Percentiles rank a stretch among this genome's conserved stretches.
phyloP scores from a whole-genome alignment of 2,329 filamentous ascomycete species.

The Ophiostoma triangulosporum region DNA sequence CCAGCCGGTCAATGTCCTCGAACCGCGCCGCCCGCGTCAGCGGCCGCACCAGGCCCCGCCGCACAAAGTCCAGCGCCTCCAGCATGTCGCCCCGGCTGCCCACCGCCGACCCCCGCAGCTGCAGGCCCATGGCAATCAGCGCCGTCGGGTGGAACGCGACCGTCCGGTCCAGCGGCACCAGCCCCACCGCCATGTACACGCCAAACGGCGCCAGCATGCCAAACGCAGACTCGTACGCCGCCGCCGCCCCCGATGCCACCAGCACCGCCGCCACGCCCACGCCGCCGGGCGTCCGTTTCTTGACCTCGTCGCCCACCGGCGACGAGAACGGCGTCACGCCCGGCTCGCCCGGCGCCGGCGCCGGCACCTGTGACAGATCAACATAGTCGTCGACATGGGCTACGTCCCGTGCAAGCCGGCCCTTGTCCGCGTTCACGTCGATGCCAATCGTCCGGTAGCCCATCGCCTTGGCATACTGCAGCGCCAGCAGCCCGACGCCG shows the following conservation, averaged over 20 bases:
- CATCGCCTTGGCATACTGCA: slow-evolving; percentile 29
- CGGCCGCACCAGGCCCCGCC: slow-evolving; percentile 20
- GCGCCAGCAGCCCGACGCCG: slow-evolving; percentile 25
- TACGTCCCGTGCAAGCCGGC: slow-evolving; percentile 13
- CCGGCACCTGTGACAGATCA: slow-evolving; percentile 17
- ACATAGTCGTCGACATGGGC: slow-evolving; percentile 26
- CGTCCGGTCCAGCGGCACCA: slow-evolving; percentile 18
- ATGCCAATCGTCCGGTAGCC: slow-evolving; percentile 27
- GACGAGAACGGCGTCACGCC: slow-evolving; percentile 7
- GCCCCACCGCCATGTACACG: slow-evolving; percentile 26
- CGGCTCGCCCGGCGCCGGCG: neutral
- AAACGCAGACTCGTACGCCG: slow-evolving; percentile 23
- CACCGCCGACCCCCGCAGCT: slow-evolving; percentile 23
- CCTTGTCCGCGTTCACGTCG: slow-evolving; percentile 22
- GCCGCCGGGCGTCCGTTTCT: slow-evolving; percentile 15
- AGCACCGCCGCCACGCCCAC: slow-evolving; percentile 19
- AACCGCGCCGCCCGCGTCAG: slow-evolving; percentile 17
- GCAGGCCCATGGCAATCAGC: slow-evolving; percentile 23
- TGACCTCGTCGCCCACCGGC: slow-evolving; percentile 16
- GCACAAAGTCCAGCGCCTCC: slow-evolving; percentile 27
- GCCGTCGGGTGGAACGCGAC: slow-evolving; percentile 22
- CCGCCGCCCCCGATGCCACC: slow-evolving; percentile 19
- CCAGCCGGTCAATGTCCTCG: slow-evolving; percentile 15
- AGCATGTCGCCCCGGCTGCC: slow-evolving; percentile 25
- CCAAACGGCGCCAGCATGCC: slow-evolving; percentile 25